These are phyloP conservation scores for Naganishia albida DNA, from an alignment of 1,284 basidiomycete species.

Conservation along the genomic window DNA sequence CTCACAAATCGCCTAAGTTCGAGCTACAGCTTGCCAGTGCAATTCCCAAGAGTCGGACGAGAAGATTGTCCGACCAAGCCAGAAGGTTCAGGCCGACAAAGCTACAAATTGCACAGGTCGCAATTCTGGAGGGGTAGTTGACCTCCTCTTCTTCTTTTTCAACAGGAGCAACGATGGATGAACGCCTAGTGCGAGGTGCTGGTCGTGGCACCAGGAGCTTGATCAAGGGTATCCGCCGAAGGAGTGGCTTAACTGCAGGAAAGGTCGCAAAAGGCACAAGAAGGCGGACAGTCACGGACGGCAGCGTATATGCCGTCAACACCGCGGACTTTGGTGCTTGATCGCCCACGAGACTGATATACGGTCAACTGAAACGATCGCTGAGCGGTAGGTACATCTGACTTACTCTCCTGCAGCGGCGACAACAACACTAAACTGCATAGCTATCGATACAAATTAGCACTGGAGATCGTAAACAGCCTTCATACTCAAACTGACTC, in stretches of 20 bases:
- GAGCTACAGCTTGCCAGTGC: slow-evolving; percentile 31
- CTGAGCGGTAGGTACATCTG: no score
- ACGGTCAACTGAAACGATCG: no score
- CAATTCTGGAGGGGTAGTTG: slow-evolving; percentile 31
- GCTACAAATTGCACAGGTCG: slow-evolving; percentile 25
- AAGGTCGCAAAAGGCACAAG: slow-evolving; percentile 29
- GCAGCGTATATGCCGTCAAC: slow-evolving; percentile 28
- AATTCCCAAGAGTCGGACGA: slow-evolving; percentile 26
- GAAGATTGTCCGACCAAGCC: slow-evolving; percentile 26
- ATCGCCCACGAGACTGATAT: slow-evolving; percentile 26
- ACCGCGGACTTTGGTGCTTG: slow-evolving; percentile 32
- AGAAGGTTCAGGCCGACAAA: slow-evolving; percentile 29
- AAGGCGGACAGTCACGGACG: slow-evolving; percentile 30
- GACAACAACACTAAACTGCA: slow-evolving; percentile 31
- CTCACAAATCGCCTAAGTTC: slow-evolving; percentile 32
- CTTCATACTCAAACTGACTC: not conserved
- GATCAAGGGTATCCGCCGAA: slow-evolving; percentile 24
- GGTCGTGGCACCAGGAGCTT: slow-evolving; percentile 19
- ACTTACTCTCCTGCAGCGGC: slow-evolving; percentile 31
- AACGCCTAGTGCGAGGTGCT: not conserved
- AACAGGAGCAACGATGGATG: not conserved
- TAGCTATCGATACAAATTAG: slow-evolving; percentile 3
- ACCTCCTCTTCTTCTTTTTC: slow-evolving; percentile 31
- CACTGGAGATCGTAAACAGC: not conserved
- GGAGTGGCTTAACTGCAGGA: slow-evolving; percentile 25